Conservation (phyloP, 2,329 filamentous ascomycete species). For the Didymella glomerata region DNA sequence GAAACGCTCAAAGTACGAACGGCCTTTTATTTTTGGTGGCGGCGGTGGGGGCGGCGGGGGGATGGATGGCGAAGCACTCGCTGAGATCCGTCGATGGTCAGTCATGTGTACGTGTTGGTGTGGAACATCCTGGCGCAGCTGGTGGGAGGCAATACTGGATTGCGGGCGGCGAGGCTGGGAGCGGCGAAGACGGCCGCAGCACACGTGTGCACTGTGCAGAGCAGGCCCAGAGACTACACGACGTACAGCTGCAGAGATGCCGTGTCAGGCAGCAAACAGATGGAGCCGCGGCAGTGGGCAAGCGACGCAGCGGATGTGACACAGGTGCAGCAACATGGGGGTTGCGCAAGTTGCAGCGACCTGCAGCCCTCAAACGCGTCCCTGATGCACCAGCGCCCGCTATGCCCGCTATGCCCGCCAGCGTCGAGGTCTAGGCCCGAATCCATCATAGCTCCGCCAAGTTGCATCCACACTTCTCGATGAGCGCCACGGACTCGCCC, state of each 20-base stretch:
- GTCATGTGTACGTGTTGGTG: slow-evolving; percentile 28
- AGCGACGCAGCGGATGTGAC: slow-evolving; percentile 9
- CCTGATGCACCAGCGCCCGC: slow-evolving; percentile 8
- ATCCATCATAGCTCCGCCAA: slow-evolving; percentile 15
- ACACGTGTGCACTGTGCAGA: slow-evolving; percentile 2
- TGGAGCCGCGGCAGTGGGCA: slow-evolving; percentile 5
- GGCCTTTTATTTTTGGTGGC: slow-evolving; percentile 40
- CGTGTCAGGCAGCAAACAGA: no score
- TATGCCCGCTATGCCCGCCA: not conserved
- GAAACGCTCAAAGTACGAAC: slow-evolving; percentile 59
- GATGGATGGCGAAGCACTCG: slow-evolving; percentile 31
- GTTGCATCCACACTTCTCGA: slow-evolving; percentile 12
- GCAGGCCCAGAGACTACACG: no score
- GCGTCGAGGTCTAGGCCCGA: slow-evolving; percentile 12
- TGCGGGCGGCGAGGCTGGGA: slow-evolving; percentile 13
- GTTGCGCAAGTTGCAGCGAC: slow-evolving; percentile 3
- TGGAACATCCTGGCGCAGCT: slow-evolving; percentile 12
- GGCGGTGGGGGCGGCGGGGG: slow-evolving; percentile 49
- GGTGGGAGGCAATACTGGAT: slow-evolving; percentile 8
- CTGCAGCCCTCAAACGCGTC: slow-evolving; percentile 21
- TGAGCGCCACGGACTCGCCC: slow-evolving; percentile 22
- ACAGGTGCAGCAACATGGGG: slow-evolving; percentile 10
- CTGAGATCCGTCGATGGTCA: slow-evolving; percentile 29
- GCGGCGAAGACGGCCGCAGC: slow-evolving; percentile 3
- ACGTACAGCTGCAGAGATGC: not conserved